A percentile compares a stretch with the other conserved stretches of the same genome.
phyloP scores from a whole-genome alignment of 139 green algal genomes.

The Chlorella sp. region DNA sequence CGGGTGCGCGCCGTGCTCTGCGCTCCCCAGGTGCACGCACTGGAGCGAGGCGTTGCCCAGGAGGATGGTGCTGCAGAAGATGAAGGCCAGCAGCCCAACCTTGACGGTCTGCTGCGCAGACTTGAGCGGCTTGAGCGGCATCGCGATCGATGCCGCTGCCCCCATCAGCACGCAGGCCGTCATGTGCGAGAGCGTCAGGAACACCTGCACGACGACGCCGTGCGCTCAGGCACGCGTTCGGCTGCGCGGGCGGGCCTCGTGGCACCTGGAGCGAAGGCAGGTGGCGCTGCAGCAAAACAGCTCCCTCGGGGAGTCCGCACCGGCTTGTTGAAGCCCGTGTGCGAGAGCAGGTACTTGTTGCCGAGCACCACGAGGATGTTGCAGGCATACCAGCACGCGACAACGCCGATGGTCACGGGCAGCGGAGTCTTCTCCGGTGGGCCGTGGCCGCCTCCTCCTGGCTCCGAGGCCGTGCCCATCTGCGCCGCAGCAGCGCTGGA shows the following conservation, averaged over 20 bases:
- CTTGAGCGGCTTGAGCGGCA: constrained; percentile 60
- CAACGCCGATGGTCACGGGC: constrained; percentile 1
- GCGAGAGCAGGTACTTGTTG: constrained; percentile 91
- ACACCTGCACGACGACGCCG: constrained; percentile 57
- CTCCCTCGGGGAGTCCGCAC: no score
- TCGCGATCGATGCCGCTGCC: constrained; percentile 7
- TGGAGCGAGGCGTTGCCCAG: constrained; percentile 83
- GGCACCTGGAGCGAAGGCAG: no score
- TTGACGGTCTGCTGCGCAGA: constrained; percentile 65
- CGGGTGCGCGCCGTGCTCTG: no score
- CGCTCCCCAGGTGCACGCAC: no score
- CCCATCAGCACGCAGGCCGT: constrained; percentile 47
- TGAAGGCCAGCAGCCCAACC: constrained; percentile 61
- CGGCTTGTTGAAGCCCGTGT: constrained; percentile 63
- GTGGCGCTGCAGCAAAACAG: no score
- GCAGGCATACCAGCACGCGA: constrained; percentile 62
- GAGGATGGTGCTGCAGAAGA: constrained; percentile 89
- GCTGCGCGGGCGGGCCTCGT: no score
- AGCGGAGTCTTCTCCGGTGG: not conserved
- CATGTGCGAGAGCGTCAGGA: constrained; percentile 95
- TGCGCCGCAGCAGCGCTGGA: no score
- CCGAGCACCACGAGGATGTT: constrained; percentile 93
- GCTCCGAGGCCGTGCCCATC: no score
- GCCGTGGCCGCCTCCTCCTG: no score
- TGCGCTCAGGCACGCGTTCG: no score